Percentiles rank a stretch among this genome's conserved stretches.
Conservation (phyloP, 805 yeast species). For the Vanderwaltozyma yarrowii region DNA sequence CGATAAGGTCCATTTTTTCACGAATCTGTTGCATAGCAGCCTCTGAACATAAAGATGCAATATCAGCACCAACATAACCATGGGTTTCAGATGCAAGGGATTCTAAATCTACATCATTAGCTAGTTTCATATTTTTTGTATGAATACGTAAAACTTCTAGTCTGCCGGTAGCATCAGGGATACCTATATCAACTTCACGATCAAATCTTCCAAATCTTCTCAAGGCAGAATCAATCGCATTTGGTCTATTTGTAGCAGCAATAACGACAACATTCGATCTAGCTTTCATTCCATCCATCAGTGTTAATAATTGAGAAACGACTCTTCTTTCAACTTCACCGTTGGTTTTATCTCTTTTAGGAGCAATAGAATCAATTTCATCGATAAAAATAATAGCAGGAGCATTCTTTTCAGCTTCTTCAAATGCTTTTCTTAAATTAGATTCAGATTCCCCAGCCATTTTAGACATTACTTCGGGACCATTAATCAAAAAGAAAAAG, state of each 20-base stretch:
- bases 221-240: conserved; percentile 64
- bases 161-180: conserved; percentile 98
- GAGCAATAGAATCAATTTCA: conserved; percentile 98
- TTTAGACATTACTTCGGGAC: conserved; percentile 99
- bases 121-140: conserved; percentile 97
- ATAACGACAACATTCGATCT: conserved; percentile 95
- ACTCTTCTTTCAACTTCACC: conserved; percentile 99
- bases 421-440: conserved; percentile 93
- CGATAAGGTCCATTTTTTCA: conserved; percentile 95
- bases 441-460: conserved; percentile 99
- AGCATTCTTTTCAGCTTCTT: conserved; percentile 98
- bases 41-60: conserved; percentile 98
- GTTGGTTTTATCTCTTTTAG: conserved; percentile 98
- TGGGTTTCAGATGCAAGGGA: conserved; percentile 95
- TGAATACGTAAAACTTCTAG: conserved; percentile 93
- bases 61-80: conserved; percentile 99
- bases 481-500: conserved; percentile 93
- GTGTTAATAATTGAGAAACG: conserved; percentile 90
- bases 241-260: conserved; percentile 87
- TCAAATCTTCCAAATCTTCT: conserved; percentile 87
- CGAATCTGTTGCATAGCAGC: conserved; percentile 99
- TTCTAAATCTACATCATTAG: conserved; percentile 91
- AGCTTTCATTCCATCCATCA: conserved; percentile 99
- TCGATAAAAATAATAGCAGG: conserved; percentile 97
- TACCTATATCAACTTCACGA: conserved; percentile 83